Evolutionary conservation across 495 filamentous ascomycete genomes (phyloP).

Genomic region (Tuber borchii): DNA sequence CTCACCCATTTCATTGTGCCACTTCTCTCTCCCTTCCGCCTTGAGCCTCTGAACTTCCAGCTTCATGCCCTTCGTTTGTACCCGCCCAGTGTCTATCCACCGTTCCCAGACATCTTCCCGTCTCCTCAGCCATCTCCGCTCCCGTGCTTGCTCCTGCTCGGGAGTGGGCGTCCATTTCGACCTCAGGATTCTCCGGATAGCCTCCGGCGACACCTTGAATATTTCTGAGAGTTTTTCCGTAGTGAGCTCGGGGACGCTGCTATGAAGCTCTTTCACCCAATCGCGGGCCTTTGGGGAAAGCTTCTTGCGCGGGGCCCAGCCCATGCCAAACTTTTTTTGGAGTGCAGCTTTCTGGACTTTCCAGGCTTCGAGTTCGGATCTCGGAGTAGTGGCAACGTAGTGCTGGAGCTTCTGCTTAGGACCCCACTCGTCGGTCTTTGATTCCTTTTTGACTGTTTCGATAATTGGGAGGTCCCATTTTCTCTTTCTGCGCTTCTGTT

Average conservation of each 20-base stretch:
- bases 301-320: constrained; percentile 74
- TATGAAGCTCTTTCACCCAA: constrained; percentile 73
- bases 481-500: not conserved
- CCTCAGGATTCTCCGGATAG: constrained; percentile 76
- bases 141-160: constrained; percentile 51
- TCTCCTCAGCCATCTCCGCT: constrained; percentile 68
- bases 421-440: constrained; percentile 9
- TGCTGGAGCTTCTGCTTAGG: constrained; percentile 14
- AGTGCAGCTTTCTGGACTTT: constrained; percentile 62
- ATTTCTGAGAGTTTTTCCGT: constrained; percentile 66
- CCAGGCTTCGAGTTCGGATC: constrained; percentile 52
- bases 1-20: not conserved
- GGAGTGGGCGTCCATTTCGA: constrained; percentile 76
- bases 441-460: not conserved
- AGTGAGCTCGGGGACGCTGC: constrained; percentile 69
- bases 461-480: constrained; percentile 19
- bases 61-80: constrained; percentile 29
- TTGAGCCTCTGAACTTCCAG: not conserved
- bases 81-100: constrained; percentile 39
- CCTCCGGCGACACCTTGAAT: constrained; percentile 80
- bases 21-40: constrained; percentile 6
- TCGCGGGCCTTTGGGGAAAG: constrained; percentile 86
- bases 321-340: constrained; percentile 61
- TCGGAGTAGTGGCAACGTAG: constrained; percentile 14
- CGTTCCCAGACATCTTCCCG: constrained; percentile 51